Percentiles rank a stretch among this genome's conserved stretches.
These are phyloP conservation scores for Cryptosporidium andersoni DNA, from an alignment of 169 alveolate species.

Conservation along the genomic window DNA sequence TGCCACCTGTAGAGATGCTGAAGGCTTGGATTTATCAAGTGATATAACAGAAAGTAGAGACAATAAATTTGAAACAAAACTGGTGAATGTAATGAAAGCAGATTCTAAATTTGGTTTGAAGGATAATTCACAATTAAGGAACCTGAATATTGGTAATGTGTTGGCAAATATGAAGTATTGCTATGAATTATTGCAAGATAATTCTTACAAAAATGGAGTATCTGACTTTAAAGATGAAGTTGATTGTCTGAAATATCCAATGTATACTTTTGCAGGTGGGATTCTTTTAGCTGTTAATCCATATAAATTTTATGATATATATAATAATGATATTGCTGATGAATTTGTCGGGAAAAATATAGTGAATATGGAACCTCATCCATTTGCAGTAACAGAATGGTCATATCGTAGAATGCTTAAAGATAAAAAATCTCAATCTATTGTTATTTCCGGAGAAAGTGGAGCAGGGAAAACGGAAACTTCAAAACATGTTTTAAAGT, in stretches of 20 bases:
- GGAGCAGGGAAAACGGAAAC: slow-evolving; percentile 99
- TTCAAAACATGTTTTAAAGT: slow-evolving; percentile 83
- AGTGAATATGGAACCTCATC: slow-evolving; percentile 73
- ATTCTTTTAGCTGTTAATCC: slow-evolving; percentile 62
- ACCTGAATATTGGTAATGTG: slow-evolving; percentile 72
- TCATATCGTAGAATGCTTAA: slow-evolving; percentile 72
- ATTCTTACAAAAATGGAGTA: no score
- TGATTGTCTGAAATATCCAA: slow-evolving; percentile 32
- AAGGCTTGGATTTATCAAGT: no score
- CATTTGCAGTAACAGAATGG: slow-evolving; percentile 75
- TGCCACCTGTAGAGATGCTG: no score
- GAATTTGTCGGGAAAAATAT: slow-evolving; percentile 49
- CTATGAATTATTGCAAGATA: slow-evolving; percentile 46
- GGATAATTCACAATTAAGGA: slow-evolving; percentile 69
- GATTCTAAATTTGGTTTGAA: slow-evolving; percentile 54
- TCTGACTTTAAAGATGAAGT: neutral
- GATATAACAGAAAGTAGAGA: no score
- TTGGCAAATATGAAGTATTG: slow-evolving; percentile 71
- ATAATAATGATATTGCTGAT: slow-evolving; percentile 43
- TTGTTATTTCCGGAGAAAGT: slow-evolving; percentile 98
- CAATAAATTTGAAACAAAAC: neutral
- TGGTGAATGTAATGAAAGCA: slow-evolving; percentile 4
- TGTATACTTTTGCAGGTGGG: slow-evolving; percentile 63
- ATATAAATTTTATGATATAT: slow-evolving; percentile 56
- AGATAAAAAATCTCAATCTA: slow-evolving; percentile 83